A percentile compares a stretch with the other conserved stretches of the same genome.
phyloP scores from a whole-genome alignment of 306 rosid species.

The Sechiopsis laciniata region DNA sequence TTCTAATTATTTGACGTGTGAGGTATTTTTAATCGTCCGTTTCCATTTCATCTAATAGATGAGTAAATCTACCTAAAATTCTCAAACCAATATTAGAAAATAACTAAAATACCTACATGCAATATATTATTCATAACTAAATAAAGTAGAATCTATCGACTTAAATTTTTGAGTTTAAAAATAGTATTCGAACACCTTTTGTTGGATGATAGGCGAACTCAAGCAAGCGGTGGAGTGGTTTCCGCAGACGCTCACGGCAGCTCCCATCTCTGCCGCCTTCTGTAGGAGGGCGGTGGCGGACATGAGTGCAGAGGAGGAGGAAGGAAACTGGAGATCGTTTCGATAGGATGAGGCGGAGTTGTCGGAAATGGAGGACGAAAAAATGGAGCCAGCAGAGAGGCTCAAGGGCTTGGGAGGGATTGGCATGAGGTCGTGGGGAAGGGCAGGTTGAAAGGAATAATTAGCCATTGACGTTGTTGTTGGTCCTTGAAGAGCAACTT shows the following conservation, averaged over 20 bases:
- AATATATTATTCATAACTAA: too few relatives aligned
- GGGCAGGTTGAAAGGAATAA: too few relatives aligned
- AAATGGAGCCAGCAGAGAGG: conserved; percentile 26
- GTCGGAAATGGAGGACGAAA: conserved; percentile 29
- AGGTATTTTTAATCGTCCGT: too few relatives aligned
- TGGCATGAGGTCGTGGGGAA: conserved; percentile 13
- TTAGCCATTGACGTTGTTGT: too few relatives aligned
- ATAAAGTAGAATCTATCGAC: neutral
- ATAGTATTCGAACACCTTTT: neutral
- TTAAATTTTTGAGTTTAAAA: neutral
- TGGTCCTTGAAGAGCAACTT: conserved; percentile 30
- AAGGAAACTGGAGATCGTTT: neutral
- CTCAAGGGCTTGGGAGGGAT: conserved; percentile 3
- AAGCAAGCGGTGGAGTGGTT: neutral
- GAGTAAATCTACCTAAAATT: too few relatives aligned
- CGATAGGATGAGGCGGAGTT: conserved; percentile 22
- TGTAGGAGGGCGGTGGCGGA: conserved; percentile 76
- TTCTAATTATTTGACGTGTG: too few relatives aligned
- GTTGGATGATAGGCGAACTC: neutral
- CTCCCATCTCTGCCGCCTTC: conserved; percentile 87
- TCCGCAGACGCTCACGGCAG: conserved; percentile 32
- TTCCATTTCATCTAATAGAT: too few relatives aligned
- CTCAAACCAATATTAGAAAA: too few relatives aligned
- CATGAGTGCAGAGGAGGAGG: conserved; percentile 31
- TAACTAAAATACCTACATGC: too few relatives aligned